Evolutionary conservation across 352 stramenopile species (phyloP), one percentile per base, ranked within the genome.

Genomic region (Pythium scleroteichum): DNA sequence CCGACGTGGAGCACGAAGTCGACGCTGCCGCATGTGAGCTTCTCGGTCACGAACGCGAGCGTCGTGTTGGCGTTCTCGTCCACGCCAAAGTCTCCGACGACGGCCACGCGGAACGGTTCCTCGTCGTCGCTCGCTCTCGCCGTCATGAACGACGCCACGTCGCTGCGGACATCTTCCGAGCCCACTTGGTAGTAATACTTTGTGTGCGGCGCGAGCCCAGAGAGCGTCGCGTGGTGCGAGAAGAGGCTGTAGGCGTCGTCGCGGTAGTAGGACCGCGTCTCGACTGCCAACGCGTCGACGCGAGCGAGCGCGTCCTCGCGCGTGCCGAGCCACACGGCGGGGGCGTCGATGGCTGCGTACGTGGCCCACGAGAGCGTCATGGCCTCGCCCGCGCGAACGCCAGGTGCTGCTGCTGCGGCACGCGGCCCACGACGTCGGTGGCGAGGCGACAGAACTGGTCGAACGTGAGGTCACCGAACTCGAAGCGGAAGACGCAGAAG

Each of bases 1-100:
- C 73, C 73, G 16, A 81, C 42, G 59, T 81, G 73, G 59, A 46
- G 72, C 24, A 75, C 44, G 26, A 78, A 57, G 26, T 73, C 69
- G 10, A 78, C 35, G 12, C 67, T 66, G 5, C 16, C 13, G 44
- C 44, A 33, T 10, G 42, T 13, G 2, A 76, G 48, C 17, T 59
- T 41, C 10, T 64, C 17, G 47, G 66, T 72, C 16, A 75, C 20
- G 54, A 66, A 75, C 3, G 44, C 47, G 23, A 62, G 35, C 20
- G 62, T 66, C 4, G 26, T 17, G 7, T 70, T 12, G 29, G 26
- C 63, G n/a, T 68, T 66, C 4, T 53, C 50, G 32, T 53, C 57
- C 7, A 66, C 26, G 38, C 68, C 68, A 20, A 69, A 39, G 55
- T 75, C 68, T 5, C 68, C 68, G 40, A 66, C 68, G 17, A 75